A percentile compares a stretch with the other conserved stretches of the same genome.
Conservation (phyloP, 441 rosid genomes). For the Erysimum cheiri region DNA sequence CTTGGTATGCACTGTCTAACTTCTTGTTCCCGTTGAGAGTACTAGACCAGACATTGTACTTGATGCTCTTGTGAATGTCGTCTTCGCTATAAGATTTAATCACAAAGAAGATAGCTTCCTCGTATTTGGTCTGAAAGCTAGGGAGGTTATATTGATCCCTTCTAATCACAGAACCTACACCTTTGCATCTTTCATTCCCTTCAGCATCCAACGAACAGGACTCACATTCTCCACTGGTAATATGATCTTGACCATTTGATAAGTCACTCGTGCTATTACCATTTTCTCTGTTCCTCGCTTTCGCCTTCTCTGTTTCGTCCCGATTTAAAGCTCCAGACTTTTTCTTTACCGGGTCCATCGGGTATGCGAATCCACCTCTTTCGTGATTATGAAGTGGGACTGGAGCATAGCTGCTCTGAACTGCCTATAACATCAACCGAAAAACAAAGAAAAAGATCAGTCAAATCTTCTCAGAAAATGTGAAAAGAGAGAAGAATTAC, state of each 20-base stretch:
- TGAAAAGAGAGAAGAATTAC: constrained; percentile 19
- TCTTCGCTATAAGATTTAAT: constrained; percentile 61
- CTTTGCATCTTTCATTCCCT: constrained; percentile 41
- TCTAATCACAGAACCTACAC: constrained; percentile 36
- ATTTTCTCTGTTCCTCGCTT: constrained; percentile 46
- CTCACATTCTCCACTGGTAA: constrained; percentile 45
- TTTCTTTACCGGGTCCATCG: constrained; percentile 31
- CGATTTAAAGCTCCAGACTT: constrained; percentile 43
- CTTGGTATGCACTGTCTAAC: constrained; percentile 52
- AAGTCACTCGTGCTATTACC: constrained; percentile 31
- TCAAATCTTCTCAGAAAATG: not conserved
- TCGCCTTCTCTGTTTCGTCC: constrained; percentile 49
- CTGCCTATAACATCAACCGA: constrained; percentile 24
- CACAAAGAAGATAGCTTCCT: constrained; percentile 55
- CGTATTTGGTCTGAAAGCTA: constrained; percentile 50
- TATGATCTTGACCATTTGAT: constrained; percentile 22
- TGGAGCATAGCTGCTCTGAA: constrained; percentile 41
- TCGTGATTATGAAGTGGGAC: constrained; percentile 46
- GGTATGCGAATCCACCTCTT: constrained; percentile 42
- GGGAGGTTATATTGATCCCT: constrained; percentile 51
- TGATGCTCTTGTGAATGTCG: constrained; percentile 57
- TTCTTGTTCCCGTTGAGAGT: constrained; percentile 59
- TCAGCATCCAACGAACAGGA: constrained; percentile 42
- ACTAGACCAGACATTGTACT: constrained; percentile 61
- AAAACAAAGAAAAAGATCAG: not conserved